A percentile compares a stretch with the other conserved stretches of the same genome.
phyloP scores from a whole-genome alignment of 2,329 filamentous ascomycete species.

The Podosphaera aphanis region DNA sequence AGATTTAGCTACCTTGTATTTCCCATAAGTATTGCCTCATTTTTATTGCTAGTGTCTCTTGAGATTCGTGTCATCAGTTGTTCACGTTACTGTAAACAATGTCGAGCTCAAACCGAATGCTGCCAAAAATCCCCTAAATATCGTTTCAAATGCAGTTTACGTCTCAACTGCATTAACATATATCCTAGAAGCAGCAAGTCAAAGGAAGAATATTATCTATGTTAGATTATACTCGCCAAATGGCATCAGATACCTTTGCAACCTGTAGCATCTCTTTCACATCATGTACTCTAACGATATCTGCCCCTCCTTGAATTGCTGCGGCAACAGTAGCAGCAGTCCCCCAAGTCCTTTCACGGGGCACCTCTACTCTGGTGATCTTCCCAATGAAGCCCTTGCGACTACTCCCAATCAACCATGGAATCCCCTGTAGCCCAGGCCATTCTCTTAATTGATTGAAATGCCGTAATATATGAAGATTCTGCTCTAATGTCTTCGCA shows the following conservation, averaged over 20 bases:
- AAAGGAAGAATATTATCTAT: background rate
- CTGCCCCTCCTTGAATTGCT: conserved; percentile 65
- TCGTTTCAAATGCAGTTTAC: background rate
- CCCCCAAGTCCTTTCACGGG: conserved; percentile 53
- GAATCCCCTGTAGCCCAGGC: conserved; percentile 43
- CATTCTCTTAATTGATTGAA: conserved; percentile 39
- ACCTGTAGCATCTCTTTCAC: conserved; percentile 69
- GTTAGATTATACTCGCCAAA: conserved; percentile 32
- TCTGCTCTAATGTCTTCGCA: conserved; percentile 62
- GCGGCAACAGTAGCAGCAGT: conserved; percentile 76
- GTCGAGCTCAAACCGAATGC: no score
- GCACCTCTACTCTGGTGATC: conserved; percentile 51
- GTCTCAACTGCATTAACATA: background rate
- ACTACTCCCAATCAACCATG: conserved; percentile 77
- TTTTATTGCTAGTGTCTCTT: no score
- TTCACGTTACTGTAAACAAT: no score
- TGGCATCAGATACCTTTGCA: conserved; percentile 74
- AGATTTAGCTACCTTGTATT: no score
- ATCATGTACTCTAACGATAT: conserved; percentile 85
- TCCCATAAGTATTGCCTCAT: no score
- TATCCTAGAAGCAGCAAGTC: background rate
- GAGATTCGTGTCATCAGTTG: no score
- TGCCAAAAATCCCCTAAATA: no score
- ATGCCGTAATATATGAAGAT: conserved; percentile 52
- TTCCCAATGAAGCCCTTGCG: conserved; percentile 74